phyloP scores from a whole-genome alignment of 164 flowering plant genomes.

The Paratinospora sagittata region DNA sequence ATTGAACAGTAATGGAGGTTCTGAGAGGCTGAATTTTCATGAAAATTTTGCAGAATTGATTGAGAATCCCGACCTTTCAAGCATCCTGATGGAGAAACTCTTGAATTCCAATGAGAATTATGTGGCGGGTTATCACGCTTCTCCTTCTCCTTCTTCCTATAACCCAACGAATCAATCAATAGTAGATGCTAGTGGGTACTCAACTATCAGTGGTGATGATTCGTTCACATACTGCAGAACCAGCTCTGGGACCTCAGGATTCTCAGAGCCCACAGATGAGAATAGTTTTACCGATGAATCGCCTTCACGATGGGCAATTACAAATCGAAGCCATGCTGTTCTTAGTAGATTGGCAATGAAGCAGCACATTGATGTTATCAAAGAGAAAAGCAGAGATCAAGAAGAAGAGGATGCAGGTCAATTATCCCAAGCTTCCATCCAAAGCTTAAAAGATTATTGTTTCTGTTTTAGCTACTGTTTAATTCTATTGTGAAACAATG shows the following conservation, averaged over 20 bases:
- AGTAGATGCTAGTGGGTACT: slow-evolving; percentile 35
- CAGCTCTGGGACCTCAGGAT: slow-evolving; percentile 58
- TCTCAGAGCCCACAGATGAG: slow-evolving; percentile 56
- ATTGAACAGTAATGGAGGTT: background rate
- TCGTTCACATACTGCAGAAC: slow-evolving; percentile 58
- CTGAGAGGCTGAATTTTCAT: background rate
- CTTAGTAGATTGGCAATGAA: slow-evolving; percentile 48
- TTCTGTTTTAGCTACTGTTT: background rate
- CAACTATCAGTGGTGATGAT: slow-evolving; percentile 37
- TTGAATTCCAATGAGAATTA: slow-evolving; percentile 35
- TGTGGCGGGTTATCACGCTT: slow-evolving; percentile 45
- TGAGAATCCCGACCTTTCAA: background rate
- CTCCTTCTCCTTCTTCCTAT: slow-evolving; percentile 44
- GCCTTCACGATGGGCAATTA: slow-evolving; percentile 38
- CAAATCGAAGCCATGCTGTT: slow-evolving; percentile 29
- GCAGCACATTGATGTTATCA: slow-evolving; percentile 24
- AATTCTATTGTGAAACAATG: background rate
- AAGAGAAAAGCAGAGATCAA: slow-evolving; percentile 26
- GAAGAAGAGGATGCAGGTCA: slow-evolving; percentile 49
- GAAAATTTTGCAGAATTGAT: slow-evolving; percentile 22
- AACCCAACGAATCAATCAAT: slow-evolving; percentile 47
- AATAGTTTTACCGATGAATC: slow-evolving; percentile 50
- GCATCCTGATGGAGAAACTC: slow-evolving; percentile 38
- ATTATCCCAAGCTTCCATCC: slow-evolving; percentile 4
- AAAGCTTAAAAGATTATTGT: background rate